These are phyloP conservation scores for Phaseolus coccineus DNA, from an alignment of 331 rosid species.

Conservation along the genomic window DNA sequence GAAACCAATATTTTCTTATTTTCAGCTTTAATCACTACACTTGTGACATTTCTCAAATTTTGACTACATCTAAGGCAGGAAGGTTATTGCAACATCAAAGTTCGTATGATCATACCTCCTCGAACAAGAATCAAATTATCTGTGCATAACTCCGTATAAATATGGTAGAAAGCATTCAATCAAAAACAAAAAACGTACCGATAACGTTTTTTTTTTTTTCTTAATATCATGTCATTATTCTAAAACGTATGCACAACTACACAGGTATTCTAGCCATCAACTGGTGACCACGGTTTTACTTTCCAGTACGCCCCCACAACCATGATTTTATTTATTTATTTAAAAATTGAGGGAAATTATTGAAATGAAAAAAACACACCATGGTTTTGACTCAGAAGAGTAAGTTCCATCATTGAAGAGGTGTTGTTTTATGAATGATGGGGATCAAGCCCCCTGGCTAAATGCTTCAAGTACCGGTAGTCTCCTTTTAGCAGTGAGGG, in stretches of 20 bases:
- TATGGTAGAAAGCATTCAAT: constrained; percentile 1
- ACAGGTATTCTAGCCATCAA: constrained; percentile 3
- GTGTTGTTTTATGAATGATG: constrained; percentile 14
- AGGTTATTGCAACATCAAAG: background rate
- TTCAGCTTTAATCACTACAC: too few species aligned
- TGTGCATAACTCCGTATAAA: background rate
- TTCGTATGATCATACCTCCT: background rate
- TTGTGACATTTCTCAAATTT: background rate
- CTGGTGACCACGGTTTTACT: background rate
- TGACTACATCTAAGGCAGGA: background rate
- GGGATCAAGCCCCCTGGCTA: constrained; percentile 33
- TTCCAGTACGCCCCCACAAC: background rate
- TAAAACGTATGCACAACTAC: constrained; percentile 14
- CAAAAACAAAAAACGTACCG: constrained; percentile 29
- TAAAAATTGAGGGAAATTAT: constrained; percentile 1
- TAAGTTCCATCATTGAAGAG: constrained; percentile 32
- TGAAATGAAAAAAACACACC: constrained; percentile 16
- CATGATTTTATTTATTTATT: constrained; percentile 30
- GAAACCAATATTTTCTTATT: too few species aligned
- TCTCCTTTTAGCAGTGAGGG: constrained; percentile 48
- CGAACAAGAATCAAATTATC: background rate
- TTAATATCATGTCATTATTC: constrained; percentile 4
- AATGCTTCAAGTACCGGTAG: constrained; percentile 55
- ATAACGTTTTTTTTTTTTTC: background rate
- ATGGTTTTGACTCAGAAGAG: constrained; percentile 17